Base-by-base conservation (phyloP, 2,329 filamentous ascomycete species). In the Ascochyta viciae-villosae region DNA sequence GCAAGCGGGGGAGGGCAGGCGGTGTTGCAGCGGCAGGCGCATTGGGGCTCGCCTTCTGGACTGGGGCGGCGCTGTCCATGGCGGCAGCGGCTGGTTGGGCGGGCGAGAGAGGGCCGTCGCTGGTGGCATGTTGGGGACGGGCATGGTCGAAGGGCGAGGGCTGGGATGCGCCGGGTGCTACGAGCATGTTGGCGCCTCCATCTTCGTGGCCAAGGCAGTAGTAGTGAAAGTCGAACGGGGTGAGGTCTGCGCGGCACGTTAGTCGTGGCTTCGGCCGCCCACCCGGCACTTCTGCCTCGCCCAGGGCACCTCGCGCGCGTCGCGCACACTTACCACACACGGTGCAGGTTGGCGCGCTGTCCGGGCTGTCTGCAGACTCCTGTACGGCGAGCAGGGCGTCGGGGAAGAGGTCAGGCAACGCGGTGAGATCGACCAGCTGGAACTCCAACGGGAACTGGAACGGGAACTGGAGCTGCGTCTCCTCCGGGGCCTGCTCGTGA, bases 111-210 rank as follows among this genome's bases (percentile, higher is more conserved):
- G 35, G 42, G 50, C 56, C 57, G 63, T 58, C 57, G 67, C 41
- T 44, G 54, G 61, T 40, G 61, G 57, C 70, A 72, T 71, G 50
- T 55, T 65, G 62, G 61, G 65, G 37, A 59, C 52, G 27, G 63
- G 44, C 66, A 66, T 66, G 49, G 45, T 66, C 55, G 55, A 52
- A 48, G 45, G 41, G 50, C 55, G 49, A 53, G 54, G 49, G 57
- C 54, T 55, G 52, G 38, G 58, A 62, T 54, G 57, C 55, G 61
- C 61, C 50, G 58, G 64, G 49, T 63, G 52, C 68, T 68, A 68
- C 65, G 58, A 67, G 62, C 70, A 73, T 74, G 62, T 61, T 68
- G 70, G 58, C 61, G 67, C 47, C 59, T 66, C 65, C 69, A 72
- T 74, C 27, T 63, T 69, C 59, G 54, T 57, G n/a, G 33, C 37